Percentiles rank a stretch among this genome's conserved stretches.
phyloP scores from a whole-genome alignment of 2,329 filamentous ascomycete species.

The Geosmithia putterillii region DNA sequence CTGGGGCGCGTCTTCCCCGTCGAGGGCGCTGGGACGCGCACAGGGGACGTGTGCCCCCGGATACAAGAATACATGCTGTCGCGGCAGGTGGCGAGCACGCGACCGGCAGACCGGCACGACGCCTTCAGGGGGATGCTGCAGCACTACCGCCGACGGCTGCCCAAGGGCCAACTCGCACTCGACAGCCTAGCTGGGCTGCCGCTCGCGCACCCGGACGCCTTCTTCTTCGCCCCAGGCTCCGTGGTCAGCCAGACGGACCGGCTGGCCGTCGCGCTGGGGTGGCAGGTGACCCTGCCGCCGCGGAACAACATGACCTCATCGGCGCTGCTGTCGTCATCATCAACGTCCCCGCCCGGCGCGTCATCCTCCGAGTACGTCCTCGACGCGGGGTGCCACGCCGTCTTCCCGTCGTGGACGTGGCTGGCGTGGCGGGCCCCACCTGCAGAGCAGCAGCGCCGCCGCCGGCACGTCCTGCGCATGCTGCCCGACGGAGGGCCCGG shows the following conservation, averaged over 20 bases:
- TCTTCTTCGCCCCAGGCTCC: constrained; percentile 9
- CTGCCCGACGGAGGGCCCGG: constrained; percentile 9
- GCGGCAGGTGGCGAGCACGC: constrained; percentile 9
- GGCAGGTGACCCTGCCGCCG: constrained; percentile 7
- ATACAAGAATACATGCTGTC: constrained; percentile 18
- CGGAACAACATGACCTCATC: not conserved
- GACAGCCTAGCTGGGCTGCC: constrained; percentile 20
- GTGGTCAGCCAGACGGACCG: constrained; percentile 19
- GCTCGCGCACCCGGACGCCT: constrained; percentile 18
- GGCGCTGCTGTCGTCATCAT: not conserved
- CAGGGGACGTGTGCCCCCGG: constrained; percentile 12
- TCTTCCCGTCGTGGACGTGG: constrained; percentile 25
- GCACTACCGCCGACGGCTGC: constrained; percentile 10
- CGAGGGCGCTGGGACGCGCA: constrained; percentile 8
- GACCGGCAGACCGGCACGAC: constrained; percentile 17
- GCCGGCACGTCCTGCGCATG: constrained; percentile 16
- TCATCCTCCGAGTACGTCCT: not conserved
- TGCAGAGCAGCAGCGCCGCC: constrained; percentile 2
- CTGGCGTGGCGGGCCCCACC: constrained; percentile 18
- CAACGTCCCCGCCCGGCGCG: not conserved
- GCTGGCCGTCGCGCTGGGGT: constrained; percentile 20
- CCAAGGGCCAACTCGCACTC: constrained; percentile 9
- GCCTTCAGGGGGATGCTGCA: constrained; percentile 19
- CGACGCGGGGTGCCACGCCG: constrained; percentile 7
- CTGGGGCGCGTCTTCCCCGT: constrained; percentile 5